Base-by-base conservation (phyloP, 371 early-diverging fungal genomes). In the Haplosporangium sp. region DNA sequence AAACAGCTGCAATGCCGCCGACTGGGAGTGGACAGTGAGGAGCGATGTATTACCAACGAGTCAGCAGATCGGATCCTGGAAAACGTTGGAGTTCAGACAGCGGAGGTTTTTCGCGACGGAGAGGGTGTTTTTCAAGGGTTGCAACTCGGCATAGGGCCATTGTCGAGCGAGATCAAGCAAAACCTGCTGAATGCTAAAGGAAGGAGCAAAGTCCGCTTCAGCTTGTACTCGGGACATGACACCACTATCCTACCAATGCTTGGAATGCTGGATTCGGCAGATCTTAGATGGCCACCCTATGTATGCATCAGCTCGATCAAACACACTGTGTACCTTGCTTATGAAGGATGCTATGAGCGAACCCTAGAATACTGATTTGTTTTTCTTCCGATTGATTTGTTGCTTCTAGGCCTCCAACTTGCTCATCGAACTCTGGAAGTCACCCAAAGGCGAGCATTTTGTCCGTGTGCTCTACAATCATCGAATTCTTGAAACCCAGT, bases 261-360 rank as follows among this genome's bases (percentile, higher is more conserved):
- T 41, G 85, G 75, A 7, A 55, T 83, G 20, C 62, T 90, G 20
- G 74, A 81, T 13, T 73, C 85, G 0, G 45, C 45, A 6, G 80
- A 83, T 66, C 76, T 79, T 74, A 64, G 83, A 40, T 90, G 90
- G 90, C 90, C 90, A 29, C 88, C 90, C 9, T 90, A 88, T 69
- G 87, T 77, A 64, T 42, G 67, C 29, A 21, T 23, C 20, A 36
- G 14, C 12, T 2, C 1, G 0, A 37, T 13, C 18, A 18, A 43
- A 3, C 16, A 29, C 29, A 29, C 4, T 4, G 11, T 23, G 18
- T 21, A 21, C n/a, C 11, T 58, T 51, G 21, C 56, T 5, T 18
- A 36, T 42, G 52, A 51, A 14, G 14, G 23, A 55, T 7, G 13
- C 9, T 40, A 6, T 40, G 23, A 38, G 21, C 62, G 18, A 36